Percentiles rank a stretch among this genome's conserved stretches.
phyloP scores from a whole-genome alignment of 202 grass and related monocot species.

The Saccharum hybrid region DNA sequence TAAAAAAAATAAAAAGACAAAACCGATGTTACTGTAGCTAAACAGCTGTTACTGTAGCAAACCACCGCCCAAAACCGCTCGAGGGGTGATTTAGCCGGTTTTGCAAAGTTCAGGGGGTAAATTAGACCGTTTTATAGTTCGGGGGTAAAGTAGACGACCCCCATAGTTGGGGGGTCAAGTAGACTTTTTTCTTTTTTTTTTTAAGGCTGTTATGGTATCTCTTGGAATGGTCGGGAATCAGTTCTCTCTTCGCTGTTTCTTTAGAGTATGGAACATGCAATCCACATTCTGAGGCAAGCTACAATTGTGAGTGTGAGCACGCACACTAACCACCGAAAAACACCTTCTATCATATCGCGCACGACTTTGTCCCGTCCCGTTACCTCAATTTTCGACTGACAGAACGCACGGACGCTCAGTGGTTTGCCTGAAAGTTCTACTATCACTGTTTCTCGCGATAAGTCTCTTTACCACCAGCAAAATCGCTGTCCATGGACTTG shows the following conservation, averaged over 20 bases:
- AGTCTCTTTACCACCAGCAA: background rate
- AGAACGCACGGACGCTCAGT: background rate
- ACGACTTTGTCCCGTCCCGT: background rate
- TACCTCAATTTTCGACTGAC: background rate
- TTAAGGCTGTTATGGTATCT: no score
- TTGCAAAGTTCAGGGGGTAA: no score
- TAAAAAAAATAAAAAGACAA: no score
- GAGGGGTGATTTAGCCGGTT: no score
- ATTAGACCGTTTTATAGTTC: no score
- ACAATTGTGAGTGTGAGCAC: background rate
- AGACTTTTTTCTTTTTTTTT: no score
- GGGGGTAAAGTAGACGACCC: no score
- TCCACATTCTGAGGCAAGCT: background rate
- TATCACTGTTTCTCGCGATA: background rate
- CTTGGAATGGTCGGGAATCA: background rate
- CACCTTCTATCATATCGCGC: background rate
- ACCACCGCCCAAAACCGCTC: no score
- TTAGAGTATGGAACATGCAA: background rate
- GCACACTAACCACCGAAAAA: slow-evolving; percentile 8
- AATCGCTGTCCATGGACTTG: slow-evolving; percentile 2
- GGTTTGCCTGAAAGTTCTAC: background rate
- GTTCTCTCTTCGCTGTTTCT: background rate
- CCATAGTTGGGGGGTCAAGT: no score
- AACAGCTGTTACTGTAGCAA: no score
- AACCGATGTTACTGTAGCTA: no score